Percentiles rank a stretch among this genome's conserved stretches.
Conservation (phyloP, 225 moss, liverwort and hornwort species). For the Sphagnum contortum region DNA sequence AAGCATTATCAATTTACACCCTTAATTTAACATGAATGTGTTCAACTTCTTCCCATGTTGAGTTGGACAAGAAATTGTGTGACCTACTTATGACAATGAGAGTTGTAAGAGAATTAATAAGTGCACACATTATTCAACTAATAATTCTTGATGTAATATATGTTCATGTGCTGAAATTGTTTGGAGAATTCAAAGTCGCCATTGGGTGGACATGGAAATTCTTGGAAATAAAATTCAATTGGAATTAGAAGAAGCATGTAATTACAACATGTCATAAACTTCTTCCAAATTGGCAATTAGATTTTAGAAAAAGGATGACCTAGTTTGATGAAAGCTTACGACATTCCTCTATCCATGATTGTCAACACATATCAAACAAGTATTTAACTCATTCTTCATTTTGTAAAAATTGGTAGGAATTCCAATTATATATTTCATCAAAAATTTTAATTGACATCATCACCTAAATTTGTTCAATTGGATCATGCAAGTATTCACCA, state of each 20-base stretch:
- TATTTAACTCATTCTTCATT: too few relatives aligned
- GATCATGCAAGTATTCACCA: too few relatives aligned
- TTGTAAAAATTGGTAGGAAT: too few relatives aligned
- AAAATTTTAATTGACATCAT: too few relatives aligned
- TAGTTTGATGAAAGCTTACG: not conserved
- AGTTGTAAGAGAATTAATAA: not conserved
- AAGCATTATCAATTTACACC: not conserved
- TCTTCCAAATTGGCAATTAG: not conserved
- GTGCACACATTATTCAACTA: not conserved
- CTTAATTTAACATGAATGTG: not conserved
- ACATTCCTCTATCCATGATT: not conserved
- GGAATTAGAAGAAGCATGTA: not conserved
- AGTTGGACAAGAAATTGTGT: not conserved
- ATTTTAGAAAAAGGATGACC: not conserved
- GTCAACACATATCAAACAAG: not conserved
- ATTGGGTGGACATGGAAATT: not conserved
- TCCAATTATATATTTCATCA: too few relatives aligned
- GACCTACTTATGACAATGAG: not conserved
- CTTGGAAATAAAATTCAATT: not conserved
- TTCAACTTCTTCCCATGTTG: not conserved
- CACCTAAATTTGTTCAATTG: too few relatives aligned
- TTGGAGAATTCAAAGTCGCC: not conserved
- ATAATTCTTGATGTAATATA: not conserved
- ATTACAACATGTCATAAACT: not conserved
- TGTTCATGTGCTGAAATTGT: not conserved